phyloP scores from a whole-genome alignment of 345 rosid species.

The Litchi chinensis region DNA sequence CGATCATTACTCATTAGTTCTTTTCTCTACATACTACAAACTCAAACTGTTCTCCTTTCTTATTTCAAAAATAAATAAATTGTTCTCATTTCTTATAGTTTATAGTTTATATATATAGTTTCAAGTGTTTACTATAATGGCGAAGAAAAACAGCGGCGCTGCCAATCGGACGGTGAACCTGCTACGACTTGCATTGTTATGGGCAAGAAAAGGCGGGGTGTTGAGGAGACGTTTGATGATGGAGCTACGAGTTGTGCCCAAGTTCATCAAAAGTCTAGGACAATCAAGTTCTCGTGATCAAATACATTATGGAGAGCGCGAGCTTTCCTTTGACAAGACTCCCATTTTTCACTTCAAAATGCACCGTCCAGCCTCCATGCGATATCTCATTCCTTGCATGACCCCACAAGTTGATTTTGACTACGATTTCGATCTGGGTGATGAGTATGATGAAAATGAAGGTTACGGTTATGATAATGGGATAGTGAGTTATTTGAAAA shows the following conservation, averaged over 20 bases:
- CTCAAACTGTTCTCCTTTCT: not conserved
- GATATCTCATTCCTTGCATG: slow-evolving; percentile 76
- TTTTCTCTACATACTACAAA: not conserved
- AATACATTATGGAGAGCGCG: slow-evolving; percentile 50
- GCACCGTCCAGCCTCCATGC: slow-evolving; percentile 63
- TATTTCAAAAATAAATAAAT: too few relatives aligned
- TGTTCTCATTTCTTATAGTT: too few relatives aligned
- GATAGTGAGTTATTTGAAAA: slow-evolving; percentile 26
- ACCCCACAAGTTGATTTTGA: slow-evolving; percentile 56
- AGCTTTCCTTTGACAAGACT: slow-evolving; percentile 86
- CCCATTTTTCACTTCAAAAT: slow-evolving; percentile 73
- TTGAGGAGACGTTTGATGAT: slow-evolving; percentile 52
- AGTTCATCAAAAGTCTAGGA: slow-evolving; percentile 53
- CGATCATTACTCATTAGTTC: not conserved
- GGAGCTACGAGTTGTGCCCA: slow-evolving; percentile 55
- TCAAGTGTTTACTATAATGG: slow-evolving; percentile 23
- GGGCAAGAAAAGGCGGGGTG: slow-evolving; percentile 75
- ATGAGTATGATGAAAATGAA: slow-evolving; percentile 25
- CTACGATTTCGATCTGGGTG: slow-evolving; percentile 42
- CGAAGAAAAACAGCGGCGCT: slow-evolving; percentile 32
- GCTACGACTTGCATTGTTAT: slow-evolving; percentile 56
- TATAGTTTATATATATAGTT: too few relatives aligned
- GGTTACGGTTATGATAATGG: slow-evolving; percentile 30
- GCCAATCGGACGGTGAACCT: slow-evolving; percentile 52
- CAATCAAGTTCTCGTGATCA: slow-evolving; percentile 30